These are phyloP conservation scores for Bretschneidera sinensis DNA, from an alignment of 345 rosid genomes.

Conservation along the genomic window DNA sequence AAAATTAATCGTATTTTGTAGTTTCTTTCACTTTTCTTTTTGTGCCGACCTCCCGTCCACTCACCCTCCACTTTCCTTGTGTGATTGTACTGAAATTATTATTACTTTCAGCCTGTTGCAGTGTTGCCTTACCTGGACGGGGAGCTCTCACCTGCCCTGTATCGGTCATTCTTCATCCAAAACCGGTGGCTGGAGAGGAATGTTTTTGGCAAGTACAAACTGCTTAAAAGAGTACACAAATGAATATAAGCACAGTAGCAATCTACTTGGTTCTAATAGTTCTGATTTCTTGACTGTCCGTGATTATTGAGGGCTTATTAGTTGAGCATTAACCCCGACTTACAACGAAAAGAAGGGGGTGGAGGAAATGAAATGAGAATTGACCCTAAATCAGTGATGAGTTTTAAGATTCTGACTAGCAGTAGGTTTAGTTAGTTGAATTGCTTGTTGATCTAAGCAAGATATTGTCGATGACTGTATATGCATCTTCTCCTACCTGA, in stretches of 20 bases:
- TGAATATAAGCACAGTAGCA: slow-evolving; percentile 2
- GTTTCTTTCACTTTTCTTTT: neutral
- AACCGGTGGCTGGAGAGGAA: slow-evolving; percentile 75
- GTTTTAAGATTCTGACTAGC: no score
- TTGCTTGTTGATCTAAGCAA: no score
- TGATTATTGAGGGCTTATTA: neutral
- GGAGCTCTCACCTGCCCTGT: slow-evolving; percentile 77
- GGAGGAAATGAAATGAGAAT: no score
- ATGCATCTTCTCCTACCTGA: no score
- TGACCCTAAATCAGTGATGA: no score
- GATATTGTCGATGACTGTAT: no score
- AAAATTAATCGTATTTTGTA: neutral
- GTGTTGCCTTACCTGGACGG: slow-evolving; percentile 86
- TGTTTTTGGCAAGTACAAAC: slow-evolving; percentile 83
- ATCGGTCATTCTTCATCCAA: slow-evolving; percentile 90
- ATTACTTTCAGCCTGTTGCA: slow-evolving; percentile 52
- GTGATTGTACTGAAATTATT: neutral
- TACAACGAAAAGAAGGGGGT: no score
- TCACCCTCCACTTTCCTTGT: neutral
- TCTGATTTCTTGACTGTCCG: neutral
- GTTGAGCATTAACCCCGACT: neutral
- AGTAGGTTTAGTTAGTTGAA: no score
- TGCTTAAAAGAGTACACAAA: slow-evolving; percentile 44
- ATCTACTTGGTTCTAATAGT: neutral
- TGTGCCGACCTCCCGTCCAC: neutral